These are phyloP conservation scores for Pichia norvegensis DNA, from an alignment of 1,139 yeast species.

Conservation along the genomic window DNA sequence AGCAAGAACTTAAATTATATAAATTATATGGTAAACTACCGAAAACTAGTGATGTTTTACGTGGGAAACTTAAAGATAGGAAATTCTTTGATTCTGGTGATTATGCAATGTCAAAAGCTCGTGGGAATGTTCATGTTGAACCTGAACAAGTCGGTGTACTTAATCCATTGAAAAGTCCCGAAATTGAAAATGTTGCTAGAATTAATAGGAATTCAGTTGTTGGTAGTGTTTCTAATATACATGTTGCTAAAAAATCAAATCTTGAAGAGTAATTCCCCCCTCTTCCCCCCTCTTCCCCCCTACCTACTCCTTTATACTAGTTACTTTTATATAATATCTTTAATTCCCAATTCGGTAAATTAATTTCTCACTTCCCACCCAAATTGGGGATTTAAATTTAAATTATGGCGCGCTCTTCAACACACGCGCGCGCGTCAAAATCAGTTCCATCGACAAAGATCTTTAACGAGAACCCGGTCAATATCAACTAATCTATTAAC, in stretches of 20 bases:
- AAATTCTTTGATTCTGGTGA: conserved; percentile 97
- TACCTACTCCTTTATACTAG: background rate
- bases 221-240: conserved; percentile 17
- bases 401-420: too few relatives aligned
- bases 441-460: too few relatives aligned
- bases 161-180: conserved; percentile 27
- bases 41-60: conserved; percentile 70
- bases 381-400: background rate
- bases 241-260: conserved; percentile 21
- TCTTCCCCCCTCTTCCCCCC: background rate
- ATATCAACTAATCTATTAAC: too few relatives aligned
- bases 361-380: background rate
- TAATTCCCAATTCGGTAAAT: background rate
- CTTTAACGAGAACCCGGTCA: too few relatives aligned
- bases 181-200: conserved; percentile 29
- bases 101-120: conserved; percentile 81
- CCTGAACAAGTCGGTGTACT: conserved; percentile 24
- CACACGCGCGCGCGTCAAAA: conserved; percentile 2
- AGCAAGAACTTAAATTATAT: conserved; percentile 63
- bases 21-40: conserved; percentile 87
- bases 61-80: conserved; percentile 76
- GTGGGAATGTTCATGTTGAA: conserved; percentile 16
- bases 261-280: conserved; percentile 20
- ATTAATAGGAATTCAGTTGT: conserved; percentile 31
- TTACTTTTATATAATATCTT: background rate